Evolutionary conservation across 2,329 filamentous ascomycete species (phyloP).

Genomic region (Diplodia scrobiculata): DNA sequence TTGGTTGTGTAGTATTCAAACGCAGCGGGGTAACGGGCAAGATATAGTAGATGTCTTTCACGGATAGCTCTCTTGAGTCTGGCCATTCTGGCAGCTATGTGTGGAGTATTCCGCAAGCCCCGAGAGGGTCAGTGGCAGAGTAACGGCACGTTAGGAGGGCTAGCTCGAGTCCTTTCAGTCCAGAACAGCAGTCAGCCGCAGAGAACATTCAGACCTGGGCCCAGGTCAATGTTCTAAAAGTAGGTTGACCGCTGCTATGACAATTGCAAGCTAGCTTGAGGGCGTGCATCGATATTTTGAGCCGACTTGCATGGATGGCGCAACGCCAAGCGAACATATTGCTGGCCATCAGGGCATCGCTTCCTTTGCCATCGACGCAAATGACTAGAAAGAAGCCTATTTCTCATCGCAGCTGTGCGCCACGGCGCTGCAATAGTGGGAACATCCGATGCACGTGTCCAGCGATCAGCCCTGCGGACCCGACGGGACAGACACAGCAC

Average conservation of each 20-base stretch:
- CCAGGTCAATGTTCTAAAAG: conserved; percentile 2
- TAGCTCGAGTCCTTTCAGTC: neutral
- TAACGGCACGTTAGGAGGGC: neutral
- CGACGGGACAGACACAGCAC: neutral
- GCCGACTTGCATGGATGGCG: conserved; percentile 3
- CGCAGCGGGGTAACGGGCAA: neutral
- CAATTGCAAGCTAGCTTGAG: neutral
- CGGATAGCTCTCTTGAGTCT: neutral
- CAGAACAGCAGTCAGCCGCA: neutral
- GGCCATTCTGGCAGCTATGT: neutral
- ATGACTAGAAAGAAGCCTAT: neutral
- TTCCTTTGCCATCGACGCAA: neutral
- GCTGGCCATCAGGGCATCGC: neutral
- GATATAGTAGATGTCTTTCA: conserved; percentile 6
- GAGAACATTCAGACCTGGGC: neutral
- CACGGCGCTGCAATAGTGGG: neutral
- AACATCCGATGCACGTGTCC: conserved; percentile 13
- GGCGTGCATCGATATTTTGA: neutral
- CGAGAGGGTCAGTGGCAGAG: neutral
- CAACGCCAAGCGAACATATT: neutral
- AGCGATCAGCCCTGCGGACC: conserved; percentile 5
- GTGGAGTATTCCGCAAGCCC: neutral
- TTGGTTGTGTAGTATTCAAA: neutral
- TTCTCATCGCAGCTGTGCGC: neutral
- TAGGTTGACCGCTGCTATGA: neutral